Conservation (phyloP, 164 flowering plant genomes). For the Piper betle region DNA sequence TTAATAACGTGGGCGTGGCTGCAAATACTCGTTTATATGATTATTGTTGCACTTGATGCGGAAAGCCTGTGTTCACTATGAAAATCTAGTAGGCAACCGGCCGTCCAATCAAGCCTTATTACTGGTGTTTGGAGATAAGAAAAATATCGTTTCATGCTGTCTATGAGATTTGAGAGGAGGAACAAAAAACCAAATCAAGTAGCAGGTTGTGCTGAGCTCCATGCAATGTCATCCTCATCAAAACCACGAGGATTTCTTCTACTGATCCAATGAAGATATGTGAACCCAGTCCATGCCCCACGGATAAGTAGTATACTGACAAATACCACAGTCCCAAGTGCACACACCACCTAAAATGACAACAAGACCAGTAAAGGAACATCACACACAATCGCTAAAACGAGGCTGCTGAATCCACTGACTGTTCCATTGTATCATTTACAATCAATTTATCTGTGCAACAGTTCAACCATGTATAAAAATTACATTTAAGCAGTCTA, state of each 20-base stretch:
- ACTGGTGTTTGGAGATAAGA: background rate
- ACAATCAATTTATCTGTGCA: background rate
- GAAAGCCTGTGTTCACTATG: background rate
- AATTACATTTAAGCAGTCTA: background rate
- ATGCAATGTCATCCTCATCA: slow-evolving; percentile 30
- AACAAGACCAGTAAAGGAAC: background rate
- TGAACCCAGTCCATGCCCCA: slow-evolving; percentile 56
- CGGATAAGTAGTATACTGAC: slow-evolving; percentile 68
- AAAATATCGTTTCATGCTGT: background rate
- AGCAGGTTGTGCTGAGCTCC: slow-evolving; percentile 52
- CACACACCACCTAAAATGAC: slow-evolving; percentile 57
- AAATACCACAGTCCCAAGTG: slow-evolving; percentile 67
- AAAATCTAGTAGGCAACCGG: background rate
- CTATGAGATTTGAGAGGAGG: background rate
- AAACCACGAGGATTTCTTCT: slow-evolving; percentile 12
- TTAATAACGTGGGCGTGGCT: too few relatives aligned
- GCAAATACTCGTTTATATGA: too few relatives aligned
- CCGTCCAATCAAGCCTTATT: background rate
- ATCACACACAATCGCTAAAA: background rate
- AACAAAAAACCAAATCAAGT: slow-evolving; percentile 17
- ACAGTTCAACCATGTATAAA: background rate
- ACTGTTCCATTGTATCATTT: background rate
- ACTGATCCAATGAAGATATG: slow-evolving; percentile 47
- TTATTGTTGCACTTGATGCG: too few relatives aligned
- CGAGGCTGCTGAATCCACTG: background rate